Conservation (phyloP, 2,329 filamentous ascomycete species). For the Pezizomycotina sp. region DNA sequence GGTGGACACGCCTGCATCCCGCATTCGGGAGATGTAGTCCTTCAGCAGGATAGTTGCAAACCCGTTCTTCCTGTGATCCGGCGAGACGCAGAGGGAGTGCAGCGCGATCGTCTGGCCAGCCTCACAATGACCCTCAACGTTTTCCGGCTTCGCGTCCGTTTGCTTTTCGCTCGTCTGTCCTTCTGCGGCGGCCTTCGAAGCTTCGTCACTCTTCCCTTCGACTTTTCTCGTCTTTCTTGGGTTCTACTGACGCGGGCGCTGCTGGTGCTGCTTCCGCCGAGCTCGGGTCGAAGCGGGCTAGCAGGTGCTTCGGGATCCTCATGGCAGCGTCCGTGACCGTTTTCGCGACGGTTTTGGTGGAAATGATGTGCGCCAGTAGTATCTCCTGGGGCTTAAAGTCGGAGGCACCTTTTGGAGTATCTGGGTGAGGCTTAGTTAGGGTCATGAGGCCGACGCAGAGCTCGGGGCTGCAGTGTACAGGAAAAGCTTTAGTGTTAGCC, state of each 20-base stretch:
- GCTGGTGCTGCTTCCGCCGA: constrained; percentile 1
- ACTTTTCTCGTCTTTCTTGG: background rate
- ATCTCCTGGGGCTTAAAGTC: constrained; percentile 18
- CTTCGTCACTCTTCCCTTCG: background rate
- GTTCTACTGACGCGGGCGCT: constrained; percentile 1
- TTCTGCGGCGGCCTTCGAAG: constrained; percentile 2
- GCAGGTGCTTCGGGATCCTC: constrained; percentile 7
- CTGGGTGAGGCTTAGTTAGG: constrained; percentile 15
- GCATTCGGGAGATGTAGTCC: constrained; percentile 13
- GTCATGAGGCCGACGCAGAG: constrained; percentile 16
- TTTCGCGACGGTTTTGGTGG: constrained; percentile 8
- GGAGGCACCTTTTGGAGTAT: constrained; percentile 15
- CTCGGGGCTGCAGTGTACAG: constrained; percentile 12
- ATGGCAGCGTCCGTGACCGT: constrained; percentile 11
- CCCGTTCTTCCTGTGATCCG: constrained; percentile 7
- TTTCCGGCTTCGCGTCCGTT: constrained; percentile 1
- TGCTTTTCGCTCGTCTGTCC: constrained; percentile 1
- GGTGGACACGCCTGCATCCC: constrained; percentile 14
- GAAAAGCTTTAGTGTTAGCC: no score
- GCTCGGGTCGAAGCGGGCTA: constrained; percentile 6
- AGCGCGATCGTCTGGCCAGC: constrained; percentile 14
- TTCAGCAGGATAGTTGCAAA: constrained; percentile 14
- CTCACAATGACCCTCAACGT: constrained; percentile 12
- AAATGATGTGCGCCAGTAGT: constrained; percentile 13
- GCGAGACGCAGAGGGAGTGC: constrained; percentile 13